Conservation (phyloP, 345 rosid species). For the Salix suchowensis region DNA sequence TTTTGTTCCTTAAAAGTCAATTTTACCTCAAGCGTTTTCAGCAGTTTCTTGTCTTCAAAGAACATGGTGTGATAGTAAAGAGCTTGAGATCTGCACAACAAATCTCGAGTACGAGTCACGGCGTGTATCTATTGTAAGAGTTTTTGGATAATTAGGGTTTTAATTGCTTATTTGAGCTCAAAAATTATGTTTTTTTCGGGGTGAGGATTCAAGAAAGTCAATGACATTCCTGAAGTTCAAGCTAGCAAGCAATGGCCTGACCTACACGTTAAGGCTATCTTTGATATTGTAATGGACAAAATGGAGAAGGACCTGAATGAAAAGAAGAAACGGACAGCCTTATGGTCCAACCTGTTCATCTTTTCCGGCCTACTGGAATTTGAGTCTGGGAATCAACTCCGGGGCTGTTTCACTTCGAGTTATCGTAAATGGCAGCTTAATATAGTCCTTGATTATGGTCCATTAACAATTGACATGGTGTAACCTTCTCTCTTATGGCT, state of each 20-base stretch:
- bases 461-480: not conserved
- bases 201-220: not conserved
- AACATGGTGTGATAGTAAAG: too few species aligned
- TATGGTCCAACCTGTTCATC: not conserved
- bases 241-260: not conserved
- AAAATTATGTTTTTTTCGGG: too few species aligned
- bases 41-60: not conserved
- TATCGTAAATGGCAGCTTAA: not conserved
- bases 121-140: rapidly evolving
- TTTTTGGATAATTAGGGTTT: too few species aligned
- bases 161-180: too few species aligned
- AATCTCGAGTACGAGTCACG: rapidly evolving
- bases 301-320: not conserved
- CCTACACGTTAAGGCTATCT: not conserved
- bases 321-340: not conserved
- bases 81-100: too few species aligned
- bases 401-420: not conserved
- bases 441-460: not conserved
- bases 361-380: not conserved
- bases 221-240: not conserved
- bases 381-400: not conserved
- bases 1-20: not conserved
- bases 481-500: not conserved
- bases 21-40: not conserved
- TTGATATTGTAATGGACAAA: not conserved